A percentile compares a stretch with the other conserved stretches of the same genome.
Conservation (phyloP, 2,329 filamentous ascomycete species). For the Periconia digitata region DNA sequence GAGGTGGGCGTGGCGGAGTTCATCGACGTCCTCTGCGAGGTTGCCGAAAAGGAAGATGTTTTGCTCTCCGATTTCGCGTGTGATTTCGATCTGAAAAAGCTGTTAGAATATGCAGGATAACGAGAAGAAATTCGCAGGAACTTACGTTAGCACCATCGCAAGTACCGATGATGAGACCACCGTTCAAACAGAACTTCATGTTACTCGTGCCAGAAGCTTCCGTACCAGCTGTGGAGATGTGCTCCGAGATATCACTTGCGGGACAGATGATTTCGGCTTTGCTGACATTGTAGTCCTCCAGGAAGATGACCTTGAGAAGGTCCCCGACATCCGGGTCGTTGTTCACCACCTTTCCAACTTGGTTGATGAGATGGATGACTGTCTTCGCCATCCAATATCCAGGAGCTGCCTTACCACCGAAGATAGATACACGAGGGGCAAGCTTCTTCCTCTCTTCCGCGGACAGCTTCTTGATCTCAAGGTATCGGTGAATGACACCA, state of each 20-base stretch:
- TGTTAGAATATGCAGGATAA: constrained; percentile 2
- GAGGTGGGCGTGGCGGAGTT: constrained; percentile 85
- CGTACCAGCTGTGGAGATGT: constrained; percentile 96
- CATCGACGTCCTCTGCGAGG: constrained; percentile 92
- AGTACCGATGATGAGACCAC: constrained; percentile 94
- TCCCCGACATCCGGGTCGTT: constrained; percentile 90
- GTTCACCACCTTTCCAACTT: constrained; percentile 87
- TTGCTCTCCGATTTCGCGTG: constrained; percentile 90
- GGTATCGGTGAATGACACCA: constrained; percentile 92
- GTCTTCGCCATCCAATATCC: constrained; percentile 99
- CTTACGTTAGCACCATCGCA: constrained; percentile 95
- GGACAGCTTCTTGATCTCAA: constrained; percentile 82
- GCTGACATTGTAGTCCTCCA: constrained; percentile 99
- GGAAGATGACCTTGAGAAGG: constrained; percentile 92
- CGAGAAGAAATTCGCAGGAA: constrained; percentile 19
- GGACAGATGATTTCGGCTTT: constrained; percentile 97
- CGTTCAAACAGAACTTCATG: constrained; percentile 99
- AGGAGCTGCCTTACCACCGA: constrained; percentile 95
- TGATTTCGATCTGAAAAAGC: constrained; percentile 78
- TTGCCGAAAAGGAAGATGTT: constrained; percentile 99
- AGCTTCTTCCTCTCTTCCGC: constrained; percentile 84
- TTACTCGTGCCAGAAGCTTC: constrained; percentile 89
- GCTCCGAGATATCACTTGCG: constrained; percentile 94
- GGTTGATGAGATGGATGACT: constrained; percentile 95
- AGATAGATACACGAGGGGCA: constrained; percentile 87